Conservation (phyloP, 768 basidiomycete genomes). For the Amanita thiersii region DNA sequence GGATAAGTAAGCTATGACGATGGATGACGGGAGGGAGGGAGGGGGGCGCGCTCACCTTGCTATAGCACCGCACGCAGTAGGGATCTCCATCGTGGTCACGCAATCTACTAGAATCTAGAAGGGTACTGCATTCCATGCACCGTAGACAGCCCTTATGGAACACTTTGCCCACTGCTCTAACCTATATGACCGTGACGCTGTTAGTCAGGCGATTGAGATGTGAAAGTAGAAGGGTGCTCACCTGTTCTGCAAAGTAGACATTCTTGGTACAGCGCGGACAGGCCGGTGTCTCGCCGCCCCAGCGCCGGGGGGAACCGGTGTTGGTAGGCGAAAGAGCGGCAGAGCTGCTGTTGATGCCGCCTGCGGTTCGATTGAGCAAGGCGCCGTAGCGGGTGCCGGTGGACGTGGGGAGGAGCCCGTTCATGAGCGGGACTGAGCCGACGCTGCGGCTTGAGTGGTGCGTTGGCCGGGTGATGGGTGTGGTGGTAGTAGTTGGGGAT, state of each 20-base stretch:
- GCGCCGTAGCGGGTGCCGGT: constrained; percentile 66
- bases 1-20: background rate
- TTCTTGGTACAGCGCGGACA: constrained; percentile 68
- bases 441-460: constrained; percentile 10
- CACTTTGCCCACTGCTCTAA: constrained; percentile 75
- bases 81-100: constrained; percentile 73
- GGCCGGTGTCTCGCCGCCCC: constrained; percentile 48
- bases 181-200: constrained; percentile 26
- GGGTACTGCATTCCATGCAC: constrained; percentile 63
- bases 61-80: constrained; percentile 65
- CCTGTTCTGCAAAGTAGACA: constrained; percentile 86
- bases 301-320: constrained; percentile 34
- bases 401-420: constrained; percentile 21
- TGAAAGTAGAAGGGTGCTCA: constrained; percentile 15
- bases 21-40: no score
- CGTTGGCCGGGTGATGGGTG: constrained; percentile 3
- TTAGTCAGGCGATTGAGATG: background rate
- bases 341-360: constrained; percentile 14
- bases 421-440: constrained; percentile 11
- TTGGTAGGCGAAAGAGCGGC: constrained; percentile 25
- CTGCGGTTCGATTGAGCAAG: constrained; percentile 30
- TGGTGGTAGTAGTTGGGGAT: background rate
- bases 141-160: constrained; percentile 73
- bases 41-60: constrained; percentile 36
- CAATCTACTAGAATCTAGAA: constrained; percentile 64